Base-by-base conservation (phyloP, 257 asterid species). In the Coffea eugenioides region DNA sequence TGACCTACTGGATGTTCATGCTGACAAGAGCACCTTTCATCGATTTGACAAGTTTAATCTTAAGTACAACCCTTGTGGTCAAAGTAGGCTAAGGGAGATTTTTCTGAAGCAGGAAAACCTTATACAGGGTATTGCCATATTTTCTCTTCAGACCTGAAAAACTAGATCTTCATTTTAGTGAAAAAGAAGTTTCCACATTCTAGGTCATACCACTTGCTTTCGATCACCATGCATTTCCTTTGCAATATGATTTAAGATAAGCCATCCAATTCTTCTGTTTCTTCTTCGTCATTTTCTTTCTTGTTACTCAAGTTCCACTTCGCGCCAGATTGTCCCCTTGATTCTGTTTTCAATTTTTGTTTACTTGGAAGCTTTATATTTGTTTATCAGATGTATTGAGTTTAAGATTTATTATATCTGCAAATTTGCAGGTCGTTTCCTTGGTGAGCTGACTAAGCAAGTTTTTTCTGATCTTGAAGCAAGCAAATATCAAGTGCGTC, bases 21-120 rank as follows among this genome's bases (percentile, higher is more conserved):
- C 99, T 80, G 99, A 95, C 91, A 95, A 95, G 88, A 95, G 99
- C 91, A 95, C 99, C 77, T 95, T 95, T 85, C 99, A 95, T 87
- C 99, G 99, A 71, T 93, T 95, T 80, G 99, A 95, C 95, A 95
- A 95, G 82, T 95, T 95, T 83, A 95, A 95, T 88, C 90, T 95
- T 84, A 95, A 95, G 92, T 95, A 95, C 73, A 95, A 95, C 86
- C 99, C 99, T 48, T 95, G 99, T 82, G 99, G 99, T 74, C 99
- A 95, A 89, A 95, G 99, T 88, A 93, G 99, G 86, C 87, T 95
- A 80, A 91, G 99, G 84, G 98, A 95, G 88, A 95, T 95, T 76
- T 95, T 95, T 82, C 85, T 95, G 86, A 95, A 95, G 90, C 99
- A 93, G 90, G 99, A 95, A 81, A 95, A 95, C 92, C 98, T 95